Base-by-base conservation (phyloP, 2,329 filamentous ascomycete species). In the Phoma sp. region DNA sequence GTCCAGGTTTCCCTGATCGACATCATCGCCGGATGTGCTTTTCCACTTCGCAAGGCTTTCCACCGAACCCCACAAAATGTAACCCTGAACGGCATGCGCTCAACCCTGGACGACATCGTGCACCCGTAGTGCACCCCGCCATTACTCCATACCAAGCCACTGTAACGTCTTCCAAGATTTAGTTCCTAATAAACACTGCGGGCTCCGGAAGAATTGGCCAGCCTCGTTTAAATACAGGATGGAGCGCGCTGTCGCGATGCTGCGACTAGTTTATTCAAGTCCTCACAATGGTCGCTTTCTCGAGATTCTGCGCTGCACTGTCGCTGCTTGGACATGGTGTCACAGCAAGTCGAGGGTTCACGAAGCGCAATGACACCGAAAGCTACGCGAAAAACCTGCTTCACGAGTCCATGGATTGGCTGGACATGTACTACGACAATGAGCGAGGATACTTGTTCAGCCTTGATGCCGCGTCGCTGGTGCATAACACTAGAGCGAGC, bases 401-500 rank as follows among this genome's bases (percentile, higher is more conserved):
- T 39, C 72, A 79, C 39, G 74, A 81, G 68, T 81, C 81, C 2
- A 85, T 86, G 82, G 57, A 69, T 5, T 83, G 81, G 75, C 76
- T 85, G 75, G 84, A 87, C 60, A 72, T 68, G 2, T 81, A 78
- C 48, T 87, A 85, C 60, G 84, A 87, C 56, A 47, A 73, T 2
- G 68, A 71, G 2, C 78, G 78, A 5, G 81, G 80, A 0, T 86
- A 86, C 52, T 68, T 86, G 14, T 84, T 83, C 65, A 77, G 81
- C 37, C 77, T 82, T 32, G 72, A 77, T 51, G 72, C 75, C 2
- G 66, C 76, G 7, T 81, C 83, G 0, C 72, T 84, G 6, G 75
- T 79, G 2, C 83, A 87, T 54, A 83, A 85, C 37, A 87, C 83
- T 0, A 77, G 84, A 47, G 80, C 78, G 36, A 84, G 83, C 0